Evolutionary conservation across 202 grass and related monocot genomes (phyloP).

Genomic region (Schoenoplectus triqueter): DNA sequence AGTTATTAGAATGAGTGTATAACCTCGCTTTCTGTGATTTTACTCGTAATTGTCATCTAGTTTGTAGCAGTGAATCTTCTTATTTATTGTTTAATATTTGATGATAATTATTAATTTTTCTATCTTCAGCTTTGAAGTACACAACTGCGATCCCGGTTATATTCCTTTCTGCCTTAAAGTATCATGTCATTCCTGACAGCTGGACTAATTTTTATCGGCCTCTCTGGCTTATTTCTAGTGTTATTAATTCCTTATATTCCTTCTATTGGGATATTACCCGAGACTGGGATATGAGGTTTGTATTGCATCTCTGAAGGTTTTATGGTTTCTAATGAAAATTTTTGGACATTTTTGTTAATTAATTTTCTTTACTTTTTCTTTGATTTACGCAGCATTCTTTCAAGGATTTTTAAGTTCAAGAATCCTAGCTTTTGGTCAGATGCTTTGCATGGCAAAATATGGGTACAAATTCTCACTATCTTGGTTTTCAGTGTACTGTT

Average conservation of each 20-base stretch:
- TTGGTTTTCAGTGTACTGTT: not conserved
- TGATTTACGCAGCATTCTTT: conserved; percentile 60
- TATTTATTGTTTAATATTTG: not conserved
- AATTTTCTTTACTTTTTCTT: not conserved
- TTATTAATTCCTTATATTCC: conserved; percentile 89
- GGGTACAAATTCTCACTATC: conserved; percentile 51
- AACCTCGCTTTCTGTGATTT: conserved; percentile 3
- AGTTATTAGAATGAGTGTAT: not conserved
- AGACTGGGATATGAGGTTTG: conserved; percentile 93
- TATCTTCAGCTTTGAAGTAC: conserved; percentile 74
- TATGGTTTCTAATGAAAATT: not conserved
- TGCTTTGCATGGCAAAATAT: conserved; percentile 58
- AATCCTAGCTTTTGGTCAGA: conserved; percentile 66
- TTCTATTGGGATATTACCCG: conserved; percentile 97
- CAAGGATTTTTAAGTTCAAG: conserved; percentile 95
- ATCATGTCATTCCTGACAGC: conserved; percentile 66
- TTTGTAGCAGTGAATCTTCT: not conserved
- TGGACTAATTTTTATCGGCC: conserved; percentile 84
- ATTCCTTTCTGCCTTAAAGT: conserved; percentile 94
- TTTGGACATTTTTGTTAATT: conserved; percentile 15
- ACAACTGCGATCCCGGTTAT: conserved; percentile 91
- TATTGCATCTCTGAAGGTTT: not conserved
- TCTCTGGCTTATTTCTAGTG: conserved; percentile 86
- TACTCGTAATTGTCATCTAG: not conserved
- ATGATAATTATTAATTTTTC: conserved; percentile 27